A percentile compares a stretch with the other conserved stretches of the same genome.
phyloP scores from a whole-genome alignment of 2,329 filamentous ascomycete species.

The Albifimbria verrucaria region DNA sequence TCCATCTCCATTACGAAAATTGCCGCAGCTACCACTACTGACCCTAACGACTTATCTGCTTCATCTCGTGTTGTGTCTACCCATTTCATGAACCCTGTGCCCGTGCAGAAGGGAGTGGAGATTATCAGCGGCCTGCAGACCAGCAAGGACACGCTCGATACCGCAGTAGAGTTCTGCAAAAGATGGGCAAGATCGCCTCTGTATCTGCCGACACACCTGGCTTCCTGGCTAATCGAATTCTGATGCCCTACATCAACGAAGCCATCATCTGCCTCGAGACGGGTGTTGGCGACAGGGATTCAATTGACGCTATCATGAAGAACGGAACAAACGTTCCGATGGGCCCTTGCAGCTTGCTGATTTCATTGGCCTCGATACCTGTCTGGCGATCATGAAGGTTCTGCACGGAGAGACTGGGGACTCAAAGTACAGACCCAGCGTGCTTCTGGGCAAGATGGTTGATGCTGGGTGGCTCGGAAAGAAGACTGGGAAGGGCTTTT shows the following conservation, averaged over 20 bases:
- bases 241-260: conserved; percentile 99
- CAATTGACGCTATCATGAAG: conserved; percentile 98
- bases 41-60: conserved; percentile 75
- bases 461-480: conserved; percentile 97
- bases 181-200: conserved; percentile 90
- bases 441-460: conserved; percentile 90
- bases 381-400: conserved; percentile 95
- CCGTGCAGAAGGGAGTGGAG: conserved; percentile 94
- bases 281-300: conserved; percentile 80
- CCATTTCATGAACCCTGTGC: conserved; percentile 99
- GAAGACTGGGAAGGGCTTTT: conserved; percentile 96
- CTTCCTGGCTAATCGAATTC: conserved; percentile 91
- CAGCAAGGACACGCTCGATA: conserved; percentile 74
- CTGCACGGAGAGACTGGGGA: conserved; percentile 88
- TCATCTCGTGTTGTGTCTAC: conserved; percentile 89
- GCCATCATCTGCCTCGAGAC: conserved; percentile 95
- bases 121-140: conserved; percentile 96
- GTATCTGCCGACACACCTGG: conserved; percentile 86
- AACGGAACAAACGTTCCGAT: conserved; percentile 98
- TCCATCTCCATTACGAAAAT: conserved; percentile 97
- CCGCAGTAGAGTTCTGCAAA: conserved; percentile 81
- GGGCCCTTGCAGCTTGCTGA: conserved; percentile 92
- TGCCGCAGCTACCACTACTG: conserved; percentile 75
- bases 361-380: conserved; percentile 96
- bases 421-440: conserved; percentile 89